Conservation (phyloP, 2,329 filamentous ascomycete species). For the Proliferodiscus dingleyae region DNA sequence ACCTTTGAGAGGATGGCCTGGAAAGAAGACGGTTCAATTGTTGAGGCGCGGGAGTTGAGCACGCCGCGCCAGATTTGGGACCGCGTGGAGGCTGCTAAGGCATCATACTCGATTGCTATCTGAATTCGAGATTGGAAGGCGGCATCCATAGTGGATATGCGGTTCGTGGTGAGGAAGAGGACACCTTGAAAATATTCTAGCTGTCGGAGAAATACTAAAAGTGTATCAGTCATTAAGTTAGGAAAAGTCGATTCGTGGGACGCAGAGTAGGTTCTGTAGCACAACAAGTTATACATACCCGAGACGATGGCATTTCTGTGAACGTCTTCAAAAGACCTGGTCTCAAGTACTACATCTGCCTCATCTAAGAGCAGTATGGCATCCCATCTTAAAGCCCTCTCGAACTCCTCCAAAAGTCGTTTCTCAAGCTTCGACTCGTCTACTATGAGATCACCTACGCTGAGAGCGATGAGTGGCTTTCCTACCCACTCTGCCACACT, state of each 20-base stretch:
- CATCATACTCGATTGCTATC: slow-evolving; percentile 11
- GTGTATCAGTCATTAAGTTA: slow-evolving; percentile 1
- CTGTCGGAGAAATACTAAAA: slow-evolving; percentile 30
- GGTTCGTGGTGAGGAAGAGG: slow-evolving; percentile 34
- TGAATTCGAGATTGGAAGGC: slow-evolving; percentile 30
- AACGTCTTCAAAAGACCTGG: slow-evolving; percentile 2
- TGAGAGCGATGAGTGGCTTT: background rate
- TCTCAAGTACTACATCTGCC: slow-evolving; percentile 7
- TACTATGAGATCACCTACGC: background rate
- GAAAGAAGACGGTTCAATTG: background rate
- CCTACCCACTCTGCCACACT: background rate
- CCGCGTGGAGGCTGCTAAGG: background rate
- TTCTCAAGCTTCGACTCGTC: background rate
- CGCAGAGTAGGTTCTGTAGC: too few species aligned
- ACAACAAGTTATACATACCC: slow-evolving; percentile 1
- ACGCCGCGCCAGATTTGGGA: slow-evolving; percentile 9
- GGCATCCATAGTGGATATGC: slow-evolving; percentile 24
- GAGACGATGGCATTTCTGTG: slow-evolving; percentile 6
- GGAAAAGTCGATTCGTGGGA: too few species aligned
- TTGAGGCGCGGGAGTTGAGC: background rate
- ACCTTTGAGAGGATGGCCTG: background rate
- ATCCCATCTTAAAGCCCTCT: background rate
- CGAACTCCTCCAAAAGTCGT: background rate
- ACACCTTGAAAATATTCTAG: slow-evolving; percentile 35
- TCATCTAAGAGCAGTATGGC: slow-evolving; percentile 6